Base-by-base conservation (phyloP, 140 eudicot genomes). In the Flaveria floridana region DNA sequence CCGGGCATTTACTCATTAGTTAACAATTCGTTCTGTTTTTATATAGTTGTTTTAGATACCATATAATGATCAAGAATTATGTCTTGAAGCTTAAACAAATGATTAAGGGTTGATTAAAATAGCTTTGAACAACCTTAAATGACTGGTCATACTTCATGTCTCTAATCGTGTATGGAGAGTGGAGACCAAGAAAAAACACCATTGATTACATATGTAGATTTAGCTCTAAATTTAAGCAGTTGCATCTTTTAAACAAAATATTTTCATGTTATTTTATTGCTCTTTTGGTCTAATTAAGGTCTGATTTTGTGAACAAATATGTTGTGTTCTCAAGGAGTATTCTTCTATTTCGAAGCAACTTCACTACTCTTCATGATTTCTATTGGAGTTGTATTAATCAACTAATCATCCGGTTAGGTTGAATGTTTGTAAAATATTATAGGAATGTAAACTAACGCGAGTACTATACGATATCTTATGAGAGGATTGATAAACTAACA, bases 311-410 rank as follows among this genome's bases (percentile, higher is more conserved):
- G 30, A 9, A 65, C 91, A 91, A 95, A 91, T 80, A 74, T 91
- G 90, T 88, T 92, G 19, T 93, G 99, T 82, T 93, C 90, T 81
- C 99, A 93, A 88, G 99, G 99, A 81, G 74, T 94, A 73, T 94
- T 94, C 89, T 88, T 94, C 81, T 94, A 95, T 81, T 96, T 97
- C 0, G 99, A 90, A 83, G 99, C 99, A 39, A 94, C 99, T 68
- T 86, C 97, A 2, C 80, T 94, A 80, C 81, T 94, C 80, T 94
- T 34, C 99, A 94, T 74, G 88, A 94, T 81, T 94, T 94, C 81
- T 94, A 28, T 28, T 28, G 34, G 34, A 28, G 34, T 28, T 28
- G 34, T 28, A 28, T 28, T 28, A 28, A 28, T 28, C 34, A 28
- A 28, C 34, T 28, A 28, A 28, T 28, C 34, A 28, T 4, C 4